Percentiles rank a stretch among this genome's conserved stretches.
phyloP scores from a whole-genome alignment of 2,329 filamentous ascomycete species.

The Cordyceps javanica region DNA sequence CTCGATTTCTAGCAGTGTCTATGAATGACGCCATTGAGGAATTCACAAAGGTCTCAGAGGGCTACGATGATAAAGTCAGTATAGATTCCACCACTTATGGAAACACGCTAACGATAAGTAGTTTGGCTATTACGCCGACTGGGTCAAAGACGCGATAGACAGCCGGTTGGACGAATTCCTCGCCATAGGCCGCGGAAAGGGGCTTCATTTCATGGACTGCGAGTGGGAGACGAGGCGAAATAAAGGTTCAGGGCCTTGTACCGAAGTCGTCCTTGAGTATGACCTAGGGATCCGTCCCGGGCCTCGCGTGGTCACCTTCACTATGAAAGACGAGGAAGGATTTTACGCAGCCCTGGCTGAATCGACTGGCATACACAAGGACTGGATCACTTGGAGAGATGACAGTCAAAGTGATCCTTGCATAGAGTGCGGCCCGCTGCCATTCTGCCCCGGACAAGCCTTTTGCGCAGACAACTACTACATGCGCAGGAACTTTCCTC shows the following conservation, averaged over 20 bases:
- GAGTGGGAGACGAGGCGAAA: neutral
- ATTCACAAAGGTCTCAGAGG: neutral
- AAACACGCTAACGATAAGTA: too few relatives aligned
- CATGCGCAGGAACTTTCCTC: too few relatives aligned
- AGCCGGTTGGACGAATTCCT: neutral
- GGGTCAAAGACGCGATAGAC: neutral
- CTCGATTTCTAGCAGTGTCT: too few relatives aligned
- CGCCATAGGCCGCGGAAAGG: too few relatives aligned
- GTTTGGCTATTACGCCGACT: neutral
- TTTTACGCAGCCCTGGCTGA: constrained; percentile 17
- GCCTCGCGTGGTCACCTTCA: neutral
- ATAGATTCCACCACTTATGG: too few relatives aligned
- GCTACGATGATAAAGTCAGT: constrained; percentile 2
- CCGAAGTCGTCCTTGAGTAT: neutral
- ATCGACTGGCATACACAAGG: constrained; percentile 10
- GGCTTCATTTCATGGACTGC: neutral
- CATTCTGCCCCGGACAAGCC: too few relatives aligned
- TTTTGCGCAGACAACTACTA: too few relatives aligned
- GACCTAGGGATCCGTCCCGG: neutral
- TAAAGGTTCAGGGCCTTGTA: neutral
- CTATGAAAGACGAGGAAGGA: constrained; percentile 15
- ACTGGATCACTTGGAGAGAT: constrained; percentile 13
- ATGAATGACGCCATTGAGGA: too few relatives aligned
- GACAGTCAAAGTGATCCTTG: constrained; percentile 11
- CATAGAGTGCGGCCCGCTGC: neutral